Evolutionary conservation across 2,329 filamentous ascomycete species (phyloP).

Genomic region (Trichoderma aggressivum): DNA sequence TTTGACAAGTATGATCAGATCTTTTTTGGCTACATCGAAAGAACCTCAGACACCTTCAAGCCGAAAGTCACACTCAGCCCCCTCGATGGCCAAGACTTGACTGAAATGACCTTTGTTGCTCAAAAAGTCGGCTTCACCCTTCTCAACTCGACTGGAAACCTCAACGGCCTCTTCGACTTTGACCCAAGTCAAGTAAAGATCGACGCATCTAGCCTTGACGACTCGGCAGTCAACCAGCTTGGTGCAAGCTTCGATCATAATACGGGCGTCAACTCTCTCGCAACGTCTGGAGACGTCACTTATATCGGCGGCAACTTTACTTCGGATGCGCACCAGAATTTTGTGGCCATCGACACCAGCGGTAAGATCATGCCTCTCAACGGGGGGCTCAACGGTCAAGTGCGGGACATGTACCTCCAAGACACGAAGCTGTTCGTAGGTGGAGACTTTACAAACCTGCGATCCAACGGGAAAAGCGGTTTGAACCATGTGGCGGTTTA

Average conservation of each 20-base stretch:
- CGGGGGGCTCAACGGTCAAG: constrained; percentile 75
- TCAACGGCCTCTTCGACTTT: constrained; percentile 91
- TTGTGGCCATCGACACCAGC: constrained; percentile 68
- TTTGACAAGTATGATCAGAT: constrained; percentile 96
- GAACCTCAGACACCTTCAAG: constrained; percentile 67
- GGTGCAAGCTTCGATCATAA: constrained; percentile 64
- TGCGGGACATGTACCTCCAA: constrained; percentile 68
- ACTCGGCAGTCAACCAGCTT: constrained; percentile 73
- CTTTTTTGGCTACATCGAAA: constrained; percentile 81
- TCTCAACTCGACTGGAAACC: constrained; percentile 68
- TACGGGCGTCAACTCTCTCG: constrained; percentile 69
- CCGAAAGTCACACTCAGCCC: constrained; percentile 78
- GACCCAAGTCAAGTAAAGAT: constrained; percentile 57
- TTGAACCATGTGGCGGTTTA: constrained; percentile 76
- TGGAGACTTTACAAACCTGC: constrained; percentile 77
- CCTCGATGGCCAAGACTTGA: constrained; percentile 57
- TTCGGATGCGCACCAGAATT: constrained; percentile 64
- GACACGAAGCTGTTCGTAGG: constrained; percentile 72
- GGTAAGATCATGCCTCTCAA: constrained; percentile 60
- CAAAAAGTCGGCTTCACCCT: constrained; percentile 78
- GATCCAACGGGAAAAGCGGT: constrained; percentile 56
- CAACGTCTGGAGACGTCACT: constrained; percentile 58
- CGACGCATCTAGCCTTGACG: constrained; percentile 59
- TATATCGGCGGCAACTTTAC: constrained; percentile 87
- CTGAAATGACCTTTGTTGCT: constrained; percentile 76